A percentile compares a stretch with the other conserved stretches of the same genome.
Evolutionary conservation across 2,329 filamentous ascomycete genomes (phyloP).

Genomic region (Fusarium musae): DNA sequence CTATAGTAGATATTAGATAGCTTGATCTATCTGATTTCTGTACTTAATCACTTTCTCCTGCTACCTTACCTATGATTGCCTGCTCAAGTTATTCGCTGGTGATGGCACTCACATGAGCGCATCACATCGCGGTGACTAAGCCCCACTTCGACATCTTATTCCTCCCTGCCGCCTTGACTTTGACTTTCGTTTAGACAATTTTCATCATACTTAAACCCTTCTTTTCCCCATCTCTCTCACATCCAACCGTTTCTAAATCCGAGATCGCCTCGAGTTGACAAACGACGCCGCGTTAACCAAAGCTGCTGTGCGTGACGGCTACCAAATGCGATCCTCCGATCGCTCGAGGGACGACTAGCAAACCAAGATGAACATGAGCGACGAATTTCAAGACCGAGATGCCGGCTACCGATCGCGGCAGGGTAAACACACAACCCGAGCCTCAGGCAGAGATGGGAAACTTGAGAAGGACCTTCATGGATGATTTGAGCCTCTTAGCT

Average conservation of each 20-base stretch:
- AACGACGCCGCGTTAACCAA: constrained; percentile 24
- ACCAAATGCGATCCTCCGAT: constrained; percentile 48
- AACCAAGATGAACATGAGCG: constrained; percentile 35
- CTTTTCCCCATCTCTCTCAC: background rate
- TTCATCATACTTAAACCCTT: background rate
- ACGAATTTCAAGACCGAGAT: constrained; percentile 46
- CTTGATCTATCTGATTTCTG: background rate
- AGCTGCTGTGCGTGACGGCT: constrained; percentile 58
- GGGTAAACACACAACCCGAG: constrained; percentile 58
- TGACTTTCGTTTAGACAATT: background rate
- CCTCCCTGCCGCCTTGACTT: background rate
- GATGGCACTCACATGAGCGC: background rate
- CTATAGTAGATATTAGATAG: background rate
- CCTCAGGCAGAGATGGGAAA: constrained; percentile 41
- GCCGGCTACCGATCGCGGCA: constrained; percentile 61
- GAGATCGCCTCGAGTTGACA: background rate
- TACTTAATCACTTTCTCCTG: background rate
- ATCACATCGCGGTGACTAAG: constrained; percentile 26
- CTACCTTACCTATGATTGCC: background rate
- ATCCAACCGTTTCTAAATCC: background rate
- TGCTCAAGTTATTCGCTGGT: background rate
- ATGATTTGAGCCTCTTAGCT: constrained; percentile 53
- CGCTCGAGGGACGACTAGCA: constrained; percentile 44
- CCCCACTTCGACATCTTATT: constrained; percentile 6
- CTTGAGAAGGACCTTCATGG: constrained; percentile 43